Evolutionary conservation across 208 protist species (phyloP), one percentile per base, ranked within the genome.

Genomic region (Leishmania tropica): DNA sequence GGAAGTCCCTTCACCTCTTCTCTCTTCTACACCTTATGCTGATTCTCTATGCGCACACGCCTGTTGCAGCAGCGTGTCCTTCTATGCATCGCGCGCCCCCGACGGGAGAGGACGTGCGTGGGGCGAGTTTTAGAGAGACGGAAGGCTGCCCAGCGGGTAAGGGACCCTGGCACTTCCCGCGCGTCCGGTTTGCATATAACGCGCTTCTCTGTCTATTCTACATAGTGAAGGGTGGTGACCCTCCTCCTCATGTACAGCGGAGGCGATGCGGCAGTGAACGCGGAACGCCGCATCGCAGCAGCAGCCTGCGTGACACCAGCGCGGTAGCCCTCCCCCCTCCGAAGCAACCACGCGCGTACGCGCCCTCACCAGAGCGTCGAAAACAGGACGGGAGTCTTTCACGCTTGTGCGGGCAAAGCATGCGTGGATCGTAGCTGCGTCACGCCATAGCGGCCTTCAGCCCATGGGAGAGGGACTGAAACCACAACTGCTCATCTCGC

Each of bases 401-500:
- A 15, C 15, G 42, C 42, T 28, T 51, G 21, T 31, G 24, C 10
- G 40, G 45, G 42, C 0, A 47, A 67, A 67, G 47, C 3, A 60
- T 48, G 2, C 0, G 48, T 24, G 8, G n/a, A 21, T 58, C 21
- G 10, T 58, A 71, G 51, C 31, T 1, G 47, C 51, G 53, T 76
- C 73, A 78, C 51, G 65, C 68, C 37, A 77, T 24, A 6, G 53
- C 28, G 11, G 45, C 75, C 65, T 65, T 76, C 75, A 81, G 62
- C 51, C 75, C 81, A 8, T 45, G 45, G 7, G 81, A 78, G 8
- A 81, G 76, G 31, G 81, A 31, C 54, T 79, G 81, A n/a, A 85
- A 65, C 77, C 70, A 79, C n/a, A 13, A 8, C 71, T 75, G 35
- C 81, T 85, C 77, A 28, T 85, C 81, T 1, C 40, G 21, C 48